Conservation (phyloP, 148 eudicot species). For the Bassia scoparia region DNA sequence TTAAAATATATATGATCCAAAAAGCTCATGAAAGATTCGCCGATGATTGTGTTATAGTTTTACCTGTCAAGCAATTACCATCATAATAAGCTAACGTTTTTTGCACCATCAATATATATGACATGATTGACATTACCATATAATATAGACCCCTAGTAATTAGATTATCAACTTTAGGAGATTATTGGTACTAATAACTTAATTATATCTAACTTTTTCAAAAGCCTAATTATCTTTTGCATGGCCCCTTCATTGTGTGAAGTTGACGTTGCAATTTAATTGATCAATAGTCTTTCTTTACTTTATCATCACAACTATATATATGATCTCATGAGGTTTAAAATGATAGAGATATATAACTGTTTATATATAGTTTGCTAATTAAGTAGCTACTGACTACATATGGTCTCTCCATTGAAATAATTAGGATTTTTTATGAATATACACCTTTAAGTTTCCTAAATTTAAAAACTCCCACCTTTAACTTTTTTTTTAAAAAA, state of each 20-base stretch:
- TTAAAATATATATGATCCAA: neutral
- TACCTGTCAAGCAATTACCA: neutral
- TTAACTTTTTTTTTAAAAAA: too few species aligned
- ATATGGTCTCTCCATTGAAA: neutral
- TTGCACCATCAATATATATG: slow-evolving; percentile 1
- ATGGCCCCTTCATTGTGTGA: slow-evolving; percentile 11
- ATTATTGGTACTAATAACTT: slow-evolving; percentile 15
- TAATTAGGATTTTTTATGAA: too few species aligned
- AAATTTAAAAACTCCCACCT: too few species aligned
- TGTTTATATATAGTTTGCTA: neutral
- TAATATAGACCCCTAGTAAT: slow-evolving; percentile 13
- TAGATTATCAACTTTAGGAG: neutral
- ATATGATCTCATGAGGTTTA: neutral
- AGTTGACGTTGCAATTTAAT: slow-evolving; percentile 9
- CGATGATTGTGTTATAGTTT: slow-evolving; percentile 6
- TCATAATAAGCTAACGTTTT: slow-evolving; percentile 15
- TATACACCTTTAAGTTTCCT: too few species aligned
- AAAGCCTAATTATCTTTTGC: slow-evolving; percentile 11
- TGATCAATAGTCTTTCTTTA: too few species aligned
- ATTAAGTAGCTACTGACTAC: too few species aligned
- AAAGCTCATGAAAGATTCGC: slow-evolving; percentile 5
- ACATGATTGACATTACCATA: neutral
- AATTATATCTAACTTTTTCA: neutral
- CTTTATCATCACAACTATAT: neutral
- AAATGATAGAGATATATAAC: neutral